Percentiles rank a stretch among this genome's conserved stretches.
These are phyloP conservation scores for Acanthamoeba royreba DNA, from an alignment of 208 protist genomes.

Conservation along the genomic window DNA sequence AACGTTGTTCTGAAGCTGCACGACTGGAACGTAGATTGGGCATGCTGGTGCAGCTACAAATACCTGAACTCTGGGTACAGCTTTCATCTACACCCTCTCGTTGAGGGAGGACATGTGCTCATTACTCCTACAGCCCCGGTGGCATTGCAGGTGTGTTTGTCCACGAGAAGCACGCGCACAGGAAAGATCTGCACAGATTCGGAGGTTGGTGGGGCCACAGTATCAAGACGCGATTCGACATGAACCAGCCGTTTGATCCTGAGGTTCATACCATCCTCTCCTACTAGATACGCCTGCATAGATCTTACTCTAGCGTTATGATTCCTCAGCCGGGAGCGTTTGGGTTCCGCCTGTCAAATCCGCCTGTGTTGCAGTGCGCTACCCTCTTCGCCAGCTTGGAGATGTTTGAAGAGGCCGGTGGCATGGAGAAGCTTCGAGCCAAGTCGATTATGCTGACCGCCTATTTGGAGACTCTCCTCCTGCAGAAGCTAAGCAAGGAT, in stretches of 20 bases:
- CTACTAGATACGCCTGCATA: too few species aligned
- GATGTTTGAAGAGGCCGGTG: constrained; percentile 84
- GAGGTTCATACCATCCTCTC: neutral
- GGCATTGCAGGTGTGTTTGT: constrained; percentile 88
- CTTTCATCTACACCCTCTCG: constrained; percentile 80
- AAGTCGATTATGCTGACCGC: constrained; percentile 87
- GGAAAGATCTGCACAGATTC: constrained; percentile 70
- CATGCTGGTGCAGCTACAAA: constrained; percentile 94
- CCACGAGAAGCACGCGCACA: constrained; percentile 83
- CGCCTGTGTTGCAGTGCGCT: constrained; percentile 77
- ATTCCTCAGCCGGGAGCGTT: constrained; percentile 80
- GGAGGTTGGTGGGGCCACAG: constrained; percentile 91
- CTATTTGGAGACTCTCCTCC: constrained; percentile 88
- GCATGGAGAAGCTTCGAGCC: constrained; percentile 79
- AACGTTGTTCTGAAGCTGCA: constrained; percentile 91
- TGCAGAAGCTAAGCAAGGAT: constrained; percentile 15
- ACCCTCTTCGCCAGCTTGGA: constrained; percentile 84
- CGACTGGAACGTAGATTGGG: constrained; percentile 95
- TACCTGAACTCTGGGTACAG: constrained; percentile 90
- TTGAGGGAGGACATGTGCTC: too few species aligned
- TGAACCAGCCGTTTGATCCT: constrained; percentile 59
- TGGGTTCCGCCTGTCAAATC: constrained; percentile 84
- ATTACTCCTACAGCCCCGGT: constrained; percentile 56
- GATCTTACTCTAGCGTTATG: too few species aligned
- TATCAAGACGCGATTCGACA: constrained; percentile 78